phyloP scores from a whole-genome alignment of 352 stramenopile genomes.

The Globisporangium yorkense region DNA sequence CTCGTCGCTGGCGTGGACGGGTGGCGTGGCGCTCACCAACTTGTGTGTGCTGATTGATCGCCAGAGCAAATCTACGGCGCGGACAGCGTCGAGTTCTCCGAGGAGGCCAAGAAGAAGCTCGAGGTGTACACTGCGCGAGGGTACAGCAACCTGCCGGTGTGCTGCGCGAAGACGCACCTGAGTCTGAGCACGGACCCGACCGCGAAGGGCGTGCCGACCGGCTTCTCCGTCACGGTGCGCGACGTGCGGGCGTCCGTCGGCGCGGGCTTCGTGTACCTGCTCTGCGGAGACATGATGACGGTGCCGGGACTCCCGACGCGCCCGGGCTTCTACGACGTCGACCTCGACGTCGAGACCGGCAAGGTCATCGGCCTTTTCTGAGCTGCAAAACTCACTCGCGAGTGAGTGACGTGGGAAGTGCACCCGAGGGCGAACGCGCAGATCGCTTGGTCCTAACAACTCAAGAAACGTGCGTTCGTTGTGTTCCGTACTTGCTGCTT shows the following conservation, averaged over 20 bases:
- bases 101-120: conserved; percentile 93
- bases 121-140: conserved; percentile 82
- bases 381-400: background rate
- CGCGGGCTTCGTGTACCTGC: conserved; percentile 94
- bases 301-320: conserved; percentile 97
- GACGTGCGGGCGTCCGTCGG: conserved; percentile 95
- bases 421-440: background rate
- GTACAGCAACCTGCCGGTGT: conserved; percentile 87
- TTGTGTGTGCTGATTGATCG: conserved; percentile 19
- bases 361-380: conserved; percentile 96
- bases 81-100: conserved; percentile 91
- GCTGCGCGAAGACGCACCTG: conserved; percentile 99
- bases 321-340: conserved; percentile 98
- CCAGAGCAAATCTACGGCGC: conserved; percentile 96
- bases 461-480: background rate
- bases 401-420: background rate
- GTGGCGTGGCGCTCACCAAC: conserved; percentile 68
- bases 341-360: conserved; percentile 92
- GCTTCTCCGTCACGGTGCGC: conserved; percentile 92
- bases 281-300: conserved; percentile 98
- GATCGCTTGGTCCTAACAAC: background rate
- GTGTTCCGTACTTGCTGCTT: background rate
- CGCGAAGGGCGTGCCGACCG: conserved; percentile 92
- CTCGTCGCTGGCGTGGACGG: conserved; percentile 50
- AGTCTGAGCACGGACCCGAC: conserved; percentile 94